Percentiles rank a stretch among this genome's conserved stretches.
phyloP scores from a whole-genome alignment of 2,329 filamentous ascomycete species.

The Xylaria sp. region DNA sequence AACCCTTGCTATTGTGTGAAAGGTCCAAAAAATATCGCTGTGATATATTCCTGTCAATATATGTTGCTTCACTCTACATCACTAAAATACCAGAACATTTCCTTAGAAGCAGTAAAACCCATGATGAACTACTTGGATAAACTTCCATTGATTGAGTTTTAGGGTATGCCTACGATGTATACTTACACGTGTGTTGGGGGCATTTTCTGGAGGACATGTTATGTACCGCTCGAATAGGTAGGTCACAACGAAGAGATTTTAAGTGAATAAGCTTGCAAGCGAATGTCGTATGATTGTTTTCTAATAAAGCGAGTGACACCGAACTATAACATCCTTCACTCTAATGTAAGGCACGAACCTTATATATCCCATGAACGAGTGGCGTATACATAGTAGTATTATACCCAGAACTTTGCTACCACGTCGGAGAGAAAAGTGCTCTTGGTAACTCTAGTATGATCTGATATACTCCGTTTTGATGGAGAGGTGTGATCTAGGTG shows the following conservation, averaged over 20 bases:
- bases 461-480: background rate
- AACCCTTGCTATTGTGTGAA: background rate
- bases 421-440: background rate
- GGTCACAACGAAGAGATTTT: background rate
- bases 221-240: background rate
- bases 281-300: background rate
- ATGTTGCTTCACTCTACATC: background rate
- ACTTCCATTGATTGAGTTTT: background rate
- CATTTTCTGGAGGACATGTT: background rate
- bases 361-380: slow-evolving; percentile 8
- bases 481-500: background rate
- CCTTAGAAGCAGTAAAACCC: too few species aligned
- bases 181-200: background rate
- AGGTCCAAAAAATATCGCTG: background rate
- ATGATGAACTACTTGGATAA: background rate
- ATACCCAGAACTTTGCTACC: background rate
- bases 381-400: background rate
- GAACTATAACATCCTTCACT: background rate
- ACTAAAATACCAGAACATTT: background rate
- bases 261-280: background rate
- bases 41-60: background rate
- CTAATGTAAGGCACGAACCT: background rate
- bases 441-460: background rate
- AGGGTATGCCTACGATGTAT: background rate
- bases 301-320: slow-evolving; percentile 4